Conservation (phyloP, 2,329 filamentous ascomycete genomes). For the Akanthomyces muscarius region DNA sequence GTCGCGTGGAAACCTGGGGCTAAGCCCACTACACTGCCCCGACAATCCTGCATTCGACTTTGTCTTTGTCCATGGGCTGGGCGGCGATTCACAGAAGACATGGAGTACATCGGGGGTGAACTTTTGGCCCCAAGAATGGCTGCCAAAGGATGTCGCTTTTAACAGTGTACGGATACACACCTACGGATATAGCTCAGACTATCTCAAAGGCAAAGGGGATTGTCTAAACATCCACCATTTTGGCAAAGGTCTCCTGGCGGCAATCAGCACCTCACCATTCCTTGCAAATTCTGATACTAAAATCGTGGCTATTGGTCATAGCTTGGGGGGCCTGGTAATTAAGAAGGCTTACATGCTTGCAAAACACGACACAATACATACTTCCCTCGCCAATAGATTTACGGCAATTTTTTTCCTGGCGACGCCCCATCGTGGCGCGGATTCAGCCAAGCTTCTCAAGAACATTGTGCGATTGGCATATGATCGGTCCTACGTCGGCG, state of each 20-base stretch:
- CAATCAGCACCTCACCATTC: constrained; percentile 24
- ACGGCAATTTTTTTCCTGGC: constrained; percentile 29
- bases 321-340: constrained; percentile 33
- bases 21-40: constrained; percentile 24
- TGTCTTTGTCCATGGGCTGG: constrained; percentile 38
- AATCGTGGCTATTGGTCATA: constrained; percentile 33
- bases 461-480: constrained; percentile 23
- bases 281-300: constrained; percentile 21
- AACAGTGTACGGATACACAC: constrained; percentile 27
- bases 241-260: constrained; percentile 28
- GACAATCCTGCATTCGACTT: constrained; percentile 28
- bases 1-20: constrained; percentile 18
- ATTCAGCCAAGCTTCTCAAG: constrained; percentile 26
- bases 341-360: constrained; percentile 31
- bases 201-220: constrained; percentile 23
- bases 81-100: constrained; percentile 35
- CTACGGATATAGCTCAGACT: constrained; percentile 35
- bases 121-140: constrained; percentile 39
- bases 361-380: constrained; percentile 19
- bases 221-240: constrained; percentile 31
- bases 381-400: constrained; percentile 22
- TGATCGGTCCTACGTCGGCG: constrained; percentile 22
- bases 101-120: constrained; percentile 30
- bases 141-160: constrained; percentile 30
- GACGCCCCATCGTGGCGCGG: constrained; percentile 30